Base-by-base conservation (phyloP, 2,329 filamentous ascomycete genomes). In the Hirsutella rhossiliensis region DNA sequence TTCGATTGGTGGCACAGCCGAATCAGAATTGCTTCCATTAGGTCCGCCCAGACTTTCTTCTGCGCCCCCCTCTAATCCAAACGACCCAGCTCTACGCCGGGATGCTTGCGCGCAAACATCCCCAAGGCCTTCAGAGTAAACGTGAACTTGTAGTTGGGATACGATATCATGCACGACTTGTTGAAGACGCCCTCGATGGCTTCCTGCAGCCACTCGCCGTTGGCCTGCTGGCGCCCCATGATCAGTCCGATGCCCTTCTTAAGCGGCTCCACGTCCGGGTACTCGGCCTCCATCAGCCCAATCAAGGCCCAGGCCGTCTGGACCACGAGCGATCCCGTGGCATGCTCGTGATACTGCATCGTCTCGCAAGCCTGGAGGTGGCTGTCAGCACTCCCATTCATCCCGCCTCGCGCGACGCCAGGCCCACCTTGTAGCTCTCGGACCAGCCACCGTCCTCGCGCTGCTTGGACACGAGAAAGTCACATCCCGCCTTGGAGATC, bases 171-270 rank as follows among this genome's bases (percentile, higher is more conserved):
- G 72, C 90, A 97, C 56, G 82, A 92, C 71, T 96, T 95, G 67
- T 98, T 98, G 67, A 98, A 98, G 11, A 98, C 92, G 2, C 92
- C 92, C 62, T 98, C 92, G 54, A 98, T 97, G 1, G 84, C 82
- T 63, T 97, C 92, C 60, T 96, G 89, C 52, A 85, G 61, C 92
- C 92, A 98, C 67, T 96, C 89, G 30, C 92, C 92, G 57, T 95
- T 95, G 3, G 71, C 60, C 62, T 87, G 82, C 67, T 98, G 92
- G 41, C 90, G 76, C 28, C 74, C 67, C 81, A 96, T 90, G 49
- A 98, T 76, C 54, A 98, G 69, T 60, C 75, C 77, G 56, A 96
- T 72, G 2, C 84, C 92, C 53, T 71, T 82, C 55, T 77, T 75
- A 37, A 98, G 69, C 1, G 80, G 80, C 55, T 78, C 79, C 38